phyloP scores from a whole-genome alignment of 2,329 filamentous ascomycete species.

The Knufia petricola region DNA sequence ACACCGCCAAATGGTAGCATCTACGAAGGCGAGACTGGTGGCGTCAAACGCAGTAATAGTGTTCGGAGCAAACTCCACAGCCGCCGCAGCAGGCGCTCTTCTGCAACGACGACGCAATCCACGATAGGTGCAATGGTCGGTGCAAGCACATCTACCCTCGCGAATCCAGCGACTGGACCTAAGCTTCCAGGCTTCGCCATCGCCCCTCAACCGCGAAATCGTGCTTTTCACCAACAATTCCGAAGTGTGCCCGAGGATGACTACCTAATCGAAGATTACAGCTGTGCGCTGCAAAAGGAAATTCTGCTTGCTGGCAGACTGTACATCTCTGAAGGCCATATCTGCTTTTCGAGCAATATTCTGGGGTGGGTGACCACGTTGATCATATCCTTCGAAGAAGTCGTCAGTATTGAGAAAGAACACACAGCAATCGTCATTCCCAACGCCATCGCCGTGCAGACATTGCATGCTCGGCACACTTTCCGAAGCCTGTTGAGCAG shows the following conservation, averaged over 20 bases:
- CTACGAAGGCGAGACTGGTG: constrained; percentile 50
- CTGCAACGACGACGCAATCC: constrained; percentile 53
- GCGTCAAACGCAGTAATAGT: constrained; percentile 55
- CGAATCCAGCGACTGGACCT: constrained; percentile 53
- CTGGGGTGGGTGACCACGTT: constrained; percentile 95
- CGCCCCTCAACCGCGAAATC: constrained; percentile 89
- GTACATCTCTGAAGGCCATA: constrained; percentile 92
- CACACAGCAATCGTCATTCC: constrained; percentile 93
- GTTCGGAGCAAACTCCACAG: constrained; percentile 54
- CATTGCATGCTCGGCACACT: constrained; percentile 85
- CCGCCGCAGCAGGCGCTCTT: constrained; percentile 73
- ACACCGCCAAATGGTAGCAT: constrained; percentile 58
- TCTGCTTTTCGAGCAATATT: constrained; percentile 99
- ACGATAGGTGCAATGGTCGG: constrained; percentile 64
- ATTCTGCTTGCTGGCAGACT: constrained; percentile 88
- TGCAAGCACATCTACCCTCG: constrained; percentile 60
- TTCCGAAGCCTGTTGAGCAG: constrained; percentile 92
- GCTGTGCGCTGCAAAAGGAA: constrained; percentile 88
- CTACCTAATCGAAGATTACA: constrained; percentile 97
- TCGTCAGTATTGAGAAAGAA: constrained; percentile 93
- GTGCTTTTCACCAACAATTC: constrained; percentile 88
- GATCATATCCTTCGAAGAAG: constrained; percentile 96
- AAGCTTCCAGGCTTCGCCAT: constrained; percentile 92
- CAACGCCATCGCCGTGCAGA: constrained; percentile 94
- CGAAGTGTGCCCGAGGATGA: constrained; percentile 96